phyloP scores from a whole-genome alignment of 306 rosid genomes.

The Biancaea sappan region DNA sequence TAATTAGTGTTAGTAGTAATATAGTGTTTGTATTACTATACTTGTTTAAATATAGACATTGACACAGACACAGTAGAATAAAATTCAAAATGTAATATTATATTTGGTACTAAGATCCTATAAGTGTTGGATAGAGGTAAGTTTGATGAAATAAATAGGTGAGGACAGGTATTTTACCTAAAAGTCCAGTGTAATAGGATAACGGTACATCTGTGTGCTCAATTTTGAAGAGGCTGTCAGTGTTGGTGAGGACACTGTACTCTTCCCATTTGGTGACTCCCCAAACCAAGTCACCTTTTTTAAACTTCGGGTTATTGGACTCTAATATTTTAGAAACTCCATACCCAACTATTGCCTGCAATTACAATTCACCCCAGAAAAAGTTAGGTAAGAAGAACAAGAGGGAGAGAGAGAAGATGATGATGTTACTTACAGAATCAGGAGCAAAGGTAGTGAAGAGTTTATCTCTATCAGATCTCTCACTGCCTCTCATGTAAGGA shows the following conservation, averaged over 20 bases:
- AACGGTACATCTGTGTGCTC: slow-evolving; percentile 48
- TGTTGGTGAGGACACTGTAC: slow-evolving; percentile 40
- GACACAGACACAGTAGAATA: no score
- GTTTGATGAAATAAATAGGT: no score
- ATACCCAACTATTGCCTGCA: slow-evolving; percentile 44
- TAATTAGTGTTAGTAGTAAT: no score
- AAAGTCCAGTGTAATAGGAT: slow-evolving; percentile 48
- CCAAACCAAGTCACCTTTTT: slow-evolving; percentile 45
- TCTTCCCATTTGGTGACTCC: slow-evolving; percentile 58
- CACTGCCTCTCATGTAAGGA: slow-evolving; percentile 57
- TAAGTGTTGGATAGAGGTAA: not conserved
- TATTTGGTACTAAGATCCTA: not conserved
- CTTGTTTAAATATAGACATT: no score
- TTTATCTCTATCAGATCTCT: not conserved
- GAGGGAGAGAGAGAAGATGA: not conserved
- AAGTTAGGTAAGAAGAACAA: not conserved
- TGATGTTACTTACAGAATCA: slow-evolving; percentile 39
- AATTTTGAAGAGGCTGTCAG: slow-evolving; percentile 43
- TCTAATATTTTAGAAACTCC: slow-evolving; percentile 52
- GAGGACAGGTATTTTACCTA: no score
- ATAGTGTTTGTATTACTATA: no score
- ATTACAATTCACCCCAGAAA: not conserved
- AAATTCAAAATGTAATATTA: no score
- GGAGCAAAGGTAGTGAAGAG: slow-evolving; percentile 41
- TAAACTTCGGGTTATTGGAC: slow-evolving; percentile 42